Evolutionary conservation across 352 stramenopile genomes (phyloP), one percentile per base, ranked within the genome.

Genomic region (Phytopythium mirpurense): DNA sequence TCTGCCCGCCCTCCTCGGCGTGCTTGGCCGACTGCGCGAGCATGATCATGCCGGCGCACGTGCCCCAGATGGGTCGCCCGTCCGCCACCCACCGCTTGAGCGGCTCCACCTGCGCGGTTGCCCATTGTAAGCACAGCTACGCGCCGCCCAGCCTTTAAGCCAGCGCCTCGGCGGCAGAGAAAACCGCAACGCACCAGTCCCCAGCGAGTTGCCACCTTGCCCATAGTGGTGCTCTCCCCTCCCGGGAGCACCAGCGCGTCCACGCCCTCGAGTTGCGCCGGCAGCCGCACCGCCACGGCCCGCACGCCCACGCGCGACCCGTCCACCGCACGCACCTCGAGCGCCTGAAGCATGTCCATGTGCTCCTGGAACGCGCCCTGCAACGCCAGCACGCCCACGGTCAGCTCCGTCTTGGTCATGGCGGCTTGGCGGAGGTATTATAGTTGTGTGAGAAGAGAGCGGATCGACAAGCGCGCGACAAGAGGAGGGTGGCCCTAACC

Each of bases 1-100:
- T 88, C 67, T 98, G 93, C 14, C 95, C 95, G 55, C 96, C 88
- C 60, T 90, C 70, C 60, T 98, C 85, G 16, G 69, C 69, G 62
- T 91, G 80, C 63, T 89, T 90, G 54, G 80, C 76, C 19, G 73
- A 82, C 47, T 83, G 60, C 51, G 95, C 79, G 32, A 99, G 78
- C 64, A 99, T 83, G 74, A 99, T 98, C 92, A 99, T 97, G 53
- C 96, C 96, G 3, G 96, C 96, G 66, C 96, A 99, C 7, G 96
- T 99, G 51, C 96, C 96, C 94, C 95, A 99, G 32, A 96, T 96
- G 16, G 95, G 95, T 9, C 73, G 65, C 26, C 74, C 54, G 42
- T 72, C 61, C 10, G 64, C 65, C 15, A 93, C 83, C 79, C 83
- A 96, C 61, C 92, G 65, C 54, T 86, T 83, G 18, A 96, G 63